Evolutionary conservation across 1,139 yeast species (phyloP), one percentile per base, ranked within the genome.

Genomic region (Saccharomyces hybrid): DNA sequence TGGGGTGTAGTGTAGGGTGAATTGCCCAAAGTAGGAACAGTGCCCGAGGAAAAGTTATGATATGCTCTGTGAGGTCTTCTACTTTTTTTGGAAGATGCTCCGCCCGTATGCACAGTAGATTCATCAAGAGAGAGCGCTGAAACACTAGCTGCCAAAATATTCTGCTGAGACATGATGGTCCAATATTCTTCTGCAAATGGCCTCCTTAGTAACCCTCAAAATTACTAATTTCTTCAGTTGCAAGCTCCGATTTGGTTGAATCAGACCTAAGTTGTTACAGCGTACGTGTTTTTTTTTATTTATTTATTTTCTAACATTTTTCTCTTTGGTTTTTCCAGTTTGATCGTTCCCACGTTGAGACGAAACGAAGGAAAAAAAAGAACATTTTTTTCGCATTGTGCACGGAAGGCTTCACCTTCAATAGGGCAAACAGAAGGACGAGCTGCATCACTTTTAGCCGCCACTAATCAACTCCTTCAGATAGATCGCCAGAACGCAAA

Each of bases 61-160:
- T 50, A 65, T 6, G 67, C 68, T 34, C 69, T 61, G n/a, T 54
- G 51, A 31, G 67, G 68, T 48, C 66, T 62, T 51, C 54, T 51
- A 31, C 52, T 49, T 42, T 59, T 64, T 48, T 52, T 61, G 8
- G 51, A 23, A 9, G 34, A 53, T 7, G 48, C 20, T 9, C 54
- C 32, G 23, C 29, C 20, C 23, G 31, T 38, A 27, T 54, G 34
- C 29, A 42, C 52, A 41, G 49, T 48, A 23, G 55, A 57, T 25
- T 49, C 32, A 28, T 60, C 61, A 51, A 64, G 49, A 11, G 61
- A 54, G 27, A 64, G 31, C 49, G 56, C 59, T 31, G 66, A 59
- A 27, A 64, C 51, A 41, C 57, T 54, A 20, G 53, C 51, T 13
- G 56, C 50, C 34, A 64, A 46, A 38, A 38, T 38, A 38, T 38